phyloP scores from a whole-genome alignment of 1,139 yeast species.

The Pichia terricola region DNA sequence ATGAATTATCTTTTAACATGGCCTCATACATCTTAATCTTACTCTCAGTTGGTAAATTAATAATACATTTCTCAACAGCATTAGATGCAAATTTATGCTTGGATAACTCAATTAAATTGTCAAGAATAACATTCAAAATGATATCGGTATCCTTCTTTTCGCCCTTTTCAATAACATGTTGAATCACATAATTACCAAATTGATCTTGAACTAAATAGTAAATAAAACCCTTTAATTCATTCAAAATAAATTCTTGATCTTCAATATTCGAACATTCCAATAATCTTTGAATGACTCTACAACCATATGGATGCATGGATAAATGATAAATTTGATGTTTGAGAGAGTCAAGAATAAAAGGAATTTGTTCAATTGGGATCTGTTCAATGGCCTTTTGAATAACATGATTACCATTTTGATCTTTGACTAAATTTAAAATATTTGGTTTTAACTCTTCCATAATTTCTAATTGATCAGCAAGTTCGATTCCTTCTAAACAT shows the following conservation, averaged over 20 bases:
- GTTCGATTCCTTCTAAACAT: conserved; percentile 68
- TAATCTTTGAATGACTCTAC: conserved; percentile 89
- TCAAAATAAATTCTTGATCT: conserved; percentile 57
- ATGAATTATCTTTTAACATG: conserved; percentile 45
- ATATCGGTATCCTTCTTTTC: conserved; percentile 32
- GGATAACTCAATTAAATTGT: conserved; percentile 69
- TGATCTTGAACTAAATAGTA: conserved; percentile 85
- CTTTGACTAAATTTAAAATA: conserved; percentile 76
- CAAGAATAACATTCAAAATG: conserved; percentile 32
- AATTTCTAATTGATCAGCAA: conserved; percentile 61
- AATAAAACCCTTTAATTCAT: conserved; percentile 64
- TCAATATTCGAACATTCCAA: conserved; percentile 58
- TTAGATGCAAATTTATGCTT: conserved; percentile 96
- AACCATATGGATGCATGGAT: conserved; percentile 95
- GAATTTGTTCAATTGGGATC: conserved; percentile 62
- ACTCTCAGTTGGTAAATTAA: conserved; percentile 58
- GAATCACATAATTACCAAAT: conserved; percentile 95
- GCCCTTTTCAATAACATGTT: conserved; percentile 85
- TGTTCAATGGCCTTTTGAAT: conserved; percentile 90
- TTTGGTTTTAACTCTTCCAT: conserved; percentile 64
- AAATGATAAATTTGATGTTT: conserved; percentile 76
- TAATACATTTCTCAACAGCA: conserved; percentile 90
- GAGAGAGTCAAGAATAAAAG: conserved; percentile 66
- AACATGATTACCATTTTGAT: conserved; percentile 97
- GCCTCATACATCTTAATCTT: conserved; percentile 52